Evolutionary conservation across 2,329 filamentous ascomycete species (phyloP).

Genomic region (Sporothrix luriei): DNA sequence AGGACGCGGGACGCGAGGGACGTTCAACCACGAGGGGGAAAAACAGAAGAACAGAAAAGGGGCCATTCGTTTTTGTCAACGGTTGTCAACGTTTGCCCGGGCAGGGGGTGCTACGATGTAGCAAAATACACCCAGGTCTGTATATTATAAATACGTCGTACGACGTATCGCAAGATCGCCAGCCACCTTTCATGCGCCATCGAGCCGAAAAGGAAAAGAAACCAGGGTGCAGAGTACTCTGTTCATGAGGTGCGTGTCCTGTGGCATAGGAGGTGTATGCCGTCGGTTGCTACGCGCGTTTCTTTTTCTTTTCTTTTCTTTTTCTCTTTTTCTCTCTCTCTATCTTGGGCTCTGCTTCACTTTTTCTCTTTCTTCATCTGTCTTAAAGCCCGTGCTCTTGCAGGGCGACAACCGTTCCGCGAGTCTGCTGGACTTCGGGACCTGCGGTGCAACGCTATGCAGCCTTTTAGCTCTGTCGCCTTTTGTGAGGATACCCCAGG

Average conservation of each 20-base stretch:
- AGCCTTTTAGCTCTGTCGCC: not conserved
- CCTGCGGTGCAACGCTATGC: not conserved
- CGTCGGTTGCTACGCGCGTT: not conserved
- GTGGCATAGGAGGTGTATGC: constrained; percentile 1
- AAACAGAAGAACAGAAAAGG: too few relatives aligned
- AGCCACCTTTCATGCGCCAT: not conserved
- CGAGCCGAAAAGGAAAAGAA: not conserved
- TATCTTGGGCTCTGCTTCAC: not conserved
- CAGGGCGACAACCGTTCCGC: not conserved
- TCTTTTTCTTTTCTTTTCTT: not conserved
- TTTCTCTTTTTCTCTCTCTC: not conserved
- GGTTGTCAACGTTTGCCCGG: not conserved
- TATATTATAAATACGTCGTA: too few relatives aligned
- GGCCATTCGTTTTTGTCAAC: not conserved
- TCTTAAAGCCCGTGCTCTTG: not conserved
- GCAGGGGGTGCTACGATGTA: not conserved
- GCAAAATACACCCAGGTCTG: too few relatives aligned
- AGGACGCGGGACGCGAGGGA: constrained; percentile 1
- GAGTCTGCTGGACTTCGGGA: not conserved
- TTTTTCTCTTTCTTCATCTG: not conserved
- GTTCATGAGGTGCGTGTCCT: constrained; percentile 3
- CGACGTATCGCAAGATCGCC: too few relatives aligned
- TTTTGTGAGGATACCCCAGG: not conserved
- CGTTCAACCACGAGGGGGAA: constrained; percentile 5
- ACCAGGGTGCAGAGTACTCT: not conserved